phyloP scores from a whole-genome alignment of 2,329 filamentous ascomycete species.

The Emergomyces pasteurianus region DNA sequence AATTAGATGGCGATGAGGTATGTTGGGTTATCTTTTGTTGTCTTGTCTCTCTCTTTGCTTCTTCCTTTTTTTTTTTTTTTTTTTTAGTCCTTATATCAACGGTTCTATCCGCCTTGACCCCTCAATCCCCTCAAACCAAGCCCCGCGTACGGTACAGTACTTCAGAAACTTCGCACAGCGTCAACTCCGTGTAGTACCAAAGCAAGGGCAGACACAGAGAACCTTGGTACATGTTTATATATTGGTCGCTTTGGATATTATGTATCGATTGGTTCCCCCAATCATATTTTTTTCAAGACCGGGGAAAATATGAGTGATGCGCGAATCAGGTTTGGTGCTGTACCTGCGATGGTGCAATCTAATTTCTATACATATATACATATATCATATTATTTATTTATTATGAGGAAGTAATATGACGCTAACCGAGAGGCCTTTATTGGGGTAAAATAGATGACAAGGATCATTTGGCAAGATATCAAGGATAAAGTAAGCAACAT shows the following conservation, averaged over 20 bases:
- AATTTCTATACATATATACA: too few relatives aligned
- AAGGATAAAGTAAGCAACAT: slow-evolving; percentile 62
- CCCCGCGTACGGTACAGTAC: neutral
- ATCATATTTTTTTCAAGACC: neutral
- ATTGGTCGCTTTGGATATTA: neutral
- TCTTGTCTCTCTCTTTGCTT: neutral
- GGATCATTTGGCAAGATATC: slow-evolving; percentile 98
- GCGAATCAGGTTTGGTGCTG: neutral
- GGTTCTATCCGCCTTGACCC: neutral
- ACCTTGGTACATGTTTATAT: neutral
- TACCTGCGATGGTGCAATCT: neutral
- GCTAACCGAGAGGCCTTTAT: neutral
- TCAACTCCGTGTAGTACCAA: neutral
- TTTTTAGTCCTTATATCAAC: neutral
- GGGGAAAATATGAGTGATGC: neutral
- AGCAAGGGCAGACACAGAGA: neutral
- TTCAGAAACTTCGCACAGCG: slow-evolving; percentile 3
- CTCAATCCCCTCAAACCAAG: neutral
- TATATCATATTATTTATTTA: too few relatives aligned
- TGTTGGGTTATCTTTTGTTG: slow-evolving; percentile 6
- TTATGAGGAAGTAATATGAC: neutral
- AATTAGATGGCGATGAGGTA: slow-evolving; percentile 74
- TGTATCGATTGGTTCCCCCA: too few relatives aligned
- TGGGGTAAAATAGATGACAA: slow-evolving; percentile 60
- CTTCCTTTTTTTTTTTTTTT: neutral